Conservation (phyloP, 148 eudicot species). For the Hydrangea macrophylla region DNA sequence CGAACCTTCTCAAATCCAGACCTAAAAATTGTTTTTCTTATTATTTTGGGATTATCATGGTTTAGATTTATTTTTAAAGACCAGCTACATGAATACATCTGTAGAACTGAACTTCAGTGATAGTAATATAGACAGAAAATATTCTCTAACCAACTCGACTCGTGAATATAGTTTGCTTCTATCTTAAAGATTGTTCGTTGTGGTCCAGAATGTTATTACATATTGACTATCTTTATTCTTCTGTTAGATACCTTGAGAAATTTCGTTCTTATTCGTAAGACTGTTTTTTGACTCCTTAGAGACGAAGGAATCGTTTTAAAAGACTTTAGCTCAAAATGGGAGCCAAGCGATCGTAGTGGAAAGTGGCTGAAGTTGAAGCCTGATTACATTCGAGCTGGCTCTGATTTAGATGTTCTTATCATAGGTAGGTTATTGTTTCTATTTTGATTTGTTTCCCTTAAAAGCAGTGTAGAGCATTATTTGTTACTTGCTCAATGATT, state of each 20-base stretch:
- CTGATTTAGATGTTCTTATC: slow-evolving; percentile 88
- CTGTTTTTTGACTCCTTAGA: slow-evolving; percentile 25
- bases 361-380: slow-evolving; percentile 97
- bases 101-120: neutral
- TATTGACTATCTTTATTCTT: neutral
- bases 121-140: neutral
- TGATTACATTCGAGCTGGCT: slow-evolving; percentile 74
- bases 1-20: neutral
- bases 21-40: too few relatives aligned
- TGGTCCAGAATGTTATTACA: neutral
- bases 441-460: neutral
- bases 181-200: too few relatives aligned
- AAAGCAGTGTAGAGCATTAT: neutral
- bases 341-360: slow-evolving; percentile 82
- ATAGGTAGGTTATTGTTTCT: slow-evolving; percentile 39
- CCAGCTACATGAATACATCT: neutral
- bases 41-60: neutral
- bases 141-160: too few relatives aligned
- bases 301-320: slow-evolving; percentile 88
- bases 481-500: slow-evolving; percentile 4
- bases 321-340: slow-evolving; percentile 93
- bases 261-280: slow-evolving; percentile 9
- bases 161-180: neutral
- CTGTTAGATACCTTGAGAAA: neutral
- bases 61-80: neutral